Evolutionary conservation across 495 filamentous ascomycete genomes (phyloP), one percentile per base, ranked within the genome.

Genomic region (Penicillium tannophilum): DNA sequence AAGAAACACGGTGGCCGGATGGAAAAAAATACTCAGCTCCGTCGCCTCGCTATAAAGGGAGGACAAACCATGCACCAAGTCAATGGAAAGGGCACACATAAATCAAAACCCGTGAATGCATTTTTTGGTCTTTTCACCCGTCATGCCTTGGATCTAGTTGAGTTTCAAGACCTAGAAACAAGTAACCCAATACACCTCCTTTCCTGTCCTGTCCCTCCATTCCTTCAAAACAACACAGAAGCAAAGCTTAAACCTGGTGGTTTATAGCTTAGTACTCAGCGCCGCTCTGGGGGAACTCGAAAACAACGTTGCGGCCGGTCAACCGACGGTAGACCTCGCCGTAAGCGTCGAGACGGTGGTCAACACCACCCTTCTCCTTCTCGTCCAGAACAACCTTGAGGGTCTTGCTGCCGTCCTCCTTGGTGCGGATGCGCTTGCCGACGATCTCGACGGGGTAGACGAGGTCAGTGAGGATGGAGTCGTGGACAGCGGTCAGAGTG

Each of bases 371-470:
- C 69, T 91, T 88, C 91, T 98, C 94, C 92, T 98, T 98, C 88
- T 97, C 94, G 77, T 98, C 94, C 55, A 98, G 85, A 70, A 98
- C 86, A 69, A 98, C 89, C 89, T 98, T 98, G 74, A 96, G 85
- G 72, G 93, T 82, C 88, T 98, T 98, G 86, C 83, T 88, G 77
- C 91, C 90, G 79, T 98, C 94, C 84, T 96, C 93, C 82, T 94
- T 89, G 79, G 93, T 97, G 76, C 93, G 86, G 73, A 88, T 79
- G 70, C 94, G 90, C 91, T 98, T 98, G 79, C 94, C 94, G 69
- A 98, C 94, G 69, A 98, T 98, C 90, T 98, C 94, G 67, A 97
- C 95, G 72, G 94, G 94, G 88, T 90, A 98, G 80, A 98, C 95
- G 66, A 98, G 89, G 78, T 98, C 94, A 67, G 77, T 76, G 65